Conservation (phyloP, 768 basidiomycete species). For the Dentipellis fragilis region DNA sequence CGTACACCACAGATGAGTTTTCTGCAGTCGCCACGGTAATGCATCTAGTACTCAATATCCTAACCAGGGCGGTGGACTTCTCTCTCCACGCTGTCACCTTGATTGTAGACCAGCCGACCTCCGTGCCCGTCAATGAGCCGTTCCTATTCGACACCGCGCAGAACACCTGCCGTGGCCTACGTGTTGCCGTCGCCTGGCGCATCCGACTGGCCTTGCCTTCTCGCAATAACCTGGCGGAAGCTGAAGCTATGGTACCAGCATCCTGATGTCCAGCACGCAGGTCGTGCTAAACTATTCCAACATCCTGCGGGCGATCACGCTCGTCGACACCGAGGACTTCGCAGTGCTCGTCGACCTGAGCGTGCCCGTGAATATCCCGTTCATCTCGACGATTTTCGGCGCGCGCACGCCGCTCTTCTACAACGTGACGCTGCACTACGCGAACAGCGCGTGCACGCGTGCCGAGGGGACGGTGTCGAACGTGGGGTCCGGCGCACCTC, state of each 20-base stretch:
- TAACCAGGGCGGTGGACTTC: not conserved
- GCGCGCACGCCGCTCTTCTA: not conserved
- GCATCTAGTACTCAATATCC: not conserved
- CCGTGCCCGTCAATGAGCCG: not conserved
- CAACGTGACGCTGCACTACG: not conserved
- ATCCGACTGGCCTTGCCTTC: not conserved
- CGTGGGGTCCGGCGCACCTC: not conserved
- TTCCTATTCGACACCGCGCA: not conserved
- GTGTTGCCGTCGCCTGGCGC: not conserved
- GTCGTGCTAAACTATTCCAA: not conserved
- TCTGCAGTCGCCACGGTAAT: not conserved
- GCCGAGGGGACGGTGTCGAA: not conserved
- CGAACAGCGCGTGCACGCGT: not conserved
- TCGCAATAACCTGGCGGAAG: not conserved
- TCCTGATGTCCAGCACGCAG: not conserved
- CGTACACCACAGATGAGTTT: not conserved
- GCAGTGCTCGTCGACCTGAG: not conserved
- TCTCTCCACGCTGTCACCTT: not conserved
- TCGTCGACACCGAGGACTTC: not conserved
- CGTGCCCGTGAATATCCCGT: not conserved
- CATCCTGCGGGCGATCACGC: not conserved
- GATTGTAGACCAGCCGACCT: not conserved
- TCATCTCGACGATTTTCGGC: not conserved
- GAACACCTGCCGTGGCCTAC: not conserved
- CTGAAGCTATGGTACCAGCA: not conserved